Evolutionary conservation across 1,284 basidiomycete species (phyloP).

Genomic region (Gymnopus androsaceus): DNA sequence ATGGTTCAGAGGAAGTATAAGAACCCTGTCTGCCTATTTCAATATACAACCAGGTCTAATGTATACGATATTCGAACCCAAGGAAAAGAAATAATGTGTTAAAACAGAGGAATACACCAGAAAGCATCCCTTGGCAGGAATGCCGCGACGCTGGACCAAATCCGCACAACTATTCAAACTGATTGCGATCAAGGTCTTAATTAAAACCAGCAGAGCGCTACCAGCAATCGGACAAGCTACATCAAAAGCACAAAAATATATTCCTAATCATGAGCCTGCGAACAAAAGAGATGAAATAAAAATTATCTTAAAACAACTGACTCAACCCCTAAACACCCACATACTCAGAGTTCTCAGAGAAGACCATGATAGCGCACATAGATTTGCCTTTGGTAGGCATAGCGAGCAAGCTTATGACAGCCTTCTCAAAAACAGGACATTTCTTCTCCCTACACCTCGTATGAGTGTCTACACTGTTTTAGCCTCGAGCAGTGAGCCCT

Average conservation of each 20-base stretch:
- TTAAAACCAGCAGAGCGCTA: constrained; percentile 19
- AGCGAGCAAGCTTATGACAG: too few species aligned
- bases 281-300: too few species aligned
- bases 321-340: too few species aligned
- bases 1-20: constrained; percentile 25
- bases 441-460: too few species aligned
- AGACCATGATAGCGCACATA: too few species aligned
- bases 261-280: constrained; percentile 31
- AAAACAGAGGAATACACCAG: constrained; percentile 28
- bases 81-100: too few species aligned
- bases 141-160: constrained; percentile 21
- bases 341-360: too few species aligned
- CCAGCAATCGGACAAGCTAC: background rate
- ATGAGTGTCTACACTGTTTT: constrained; percentile 14
- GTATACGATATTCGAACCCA: too few species aligned
- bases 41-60: too few species aligned
- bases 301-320: too few species aligned
- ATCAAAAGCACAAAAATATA: constrained; percentile 31
- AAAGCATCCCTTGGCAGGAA: constrained; percentile 32
- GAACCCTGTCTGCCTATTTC: constrained; percentile 40
- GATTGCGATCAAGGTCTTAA: background rate
- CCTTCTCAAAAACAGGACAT: too few species aligned
- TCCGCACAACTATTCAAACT: background rate
- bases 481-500: constrained; percentile 14
- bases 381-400: too few species aligned